Conservation (phyloP, 2,329 filamentous ascomycete species). For the Colletotrichum sp. region DNA sequence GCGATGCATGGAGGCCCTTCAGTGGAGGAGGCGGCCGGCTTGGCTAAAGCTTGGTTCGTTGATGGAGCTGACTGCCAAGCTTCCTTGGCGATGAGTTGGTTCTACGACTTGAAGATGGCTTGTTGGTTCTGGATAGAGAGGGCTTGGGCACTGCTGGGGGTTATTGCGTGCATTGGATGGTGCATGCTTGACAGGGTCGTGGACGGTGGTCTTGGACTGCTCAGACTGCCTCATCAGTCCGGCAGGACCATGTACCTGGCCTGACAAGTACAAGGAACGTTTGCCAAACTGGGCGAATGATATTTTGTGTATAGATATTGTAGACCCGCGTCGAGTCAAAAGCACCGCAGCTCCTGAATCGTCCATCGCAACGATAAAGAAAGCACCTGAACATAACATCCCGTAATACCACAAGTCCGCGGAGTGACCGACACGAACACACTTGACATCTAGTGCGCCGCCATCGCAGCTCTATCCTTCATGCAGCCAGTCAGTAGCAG, state of each 20-base stretch:
- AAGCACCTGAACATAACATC: background rate
- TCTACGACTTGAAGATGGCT: background rate
- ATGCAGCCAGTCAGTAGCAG: background rate
- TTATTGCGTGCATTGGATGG: background rate
- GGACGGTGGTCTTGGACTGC: background rate
- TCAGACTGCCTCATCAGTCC: background rate
- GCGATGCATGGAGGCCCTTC: background rate
- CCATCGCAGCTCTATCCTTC: background rate
- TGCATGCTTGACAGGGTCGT: background rate
- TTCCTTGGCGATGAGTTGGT: background rate
- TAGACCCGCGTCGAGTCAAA: background rate
- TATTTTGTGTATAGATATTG: background rate
- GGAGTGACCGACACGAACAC: background rate
- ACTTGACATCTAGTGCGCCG: background rate
- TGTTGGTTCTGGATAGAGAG: background rate
- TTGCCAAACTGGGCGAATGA: background rate
- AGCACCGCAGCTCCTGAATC: background rate
- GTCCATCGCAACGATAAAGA: background rate
- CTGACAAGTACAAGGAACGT: background rate
- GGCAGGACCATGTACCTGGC: background rate
- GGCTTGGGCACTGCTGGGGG: background rate
- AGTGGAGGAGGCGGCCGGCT: background rate
- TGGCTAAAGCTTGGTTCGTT: conserved; percentile 14
- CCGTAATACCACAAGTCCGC: background rate
- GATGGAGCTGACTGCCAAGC: background rate